A percentile compares a stretch with the other conserved stretches of the same genome.
Conservation (phyloP, 2,329 filamentous ascomycete species). For the Bimuria novae-zelandiae region DNA sequence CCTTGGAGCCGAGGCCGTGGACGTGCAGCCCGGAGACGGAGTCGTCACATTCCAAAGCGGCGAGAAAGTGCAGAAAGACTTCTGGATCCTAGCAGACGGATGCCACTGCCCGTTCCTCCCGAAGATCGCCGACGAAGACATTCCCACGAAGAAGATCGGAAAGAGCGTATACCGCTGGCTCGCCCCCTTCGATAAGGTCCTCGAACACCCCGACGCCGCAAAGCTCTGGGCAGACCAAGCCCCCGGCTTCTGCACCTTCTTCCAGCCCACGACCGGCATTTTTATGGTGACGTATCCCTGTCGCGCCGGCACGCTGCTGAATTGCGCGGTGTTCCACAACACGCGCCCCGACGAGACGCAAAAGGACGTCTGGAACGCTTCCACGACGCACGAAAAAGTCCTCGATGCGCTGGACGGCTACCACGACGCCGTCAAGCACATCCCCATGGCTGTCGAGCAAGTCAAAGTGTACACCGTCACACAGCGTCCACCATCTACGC, state of each 20-base stretch:
- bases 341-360: conserved; percentile 14
- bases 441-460: conserved; percentile 8
- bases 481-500: conserved; percentile 12
- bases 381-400: conserved; percentile 12
- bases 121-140: conserved; percentile 12
- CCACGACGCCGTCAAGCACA: conserved; percentile 4
- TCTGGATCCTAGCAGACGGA: conserved; percentile 21
- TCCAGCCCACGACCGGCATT: background rate
- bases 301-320: conserved; percentile 12
- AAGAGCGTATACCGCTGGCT: conserved; percentile 19
- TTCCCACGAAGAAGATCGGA: conserved; percentile 15
- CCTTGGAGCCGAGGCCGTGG: conserved; percentile 13
- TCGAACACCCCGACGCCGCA: conserved; percentile 6
- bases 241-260: conserved; percentile 16
- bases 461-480: conserved; percentile 21
- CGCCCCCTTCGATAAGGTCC: conserved; percentile 15
- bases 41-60: conserved; percentile 21
- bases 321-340: conserved; percentile 22
- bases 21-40: conserved; percentile 35
- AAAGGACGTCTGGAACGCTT: conserved; percentile 14
- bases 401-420: conserved; percentile 11
- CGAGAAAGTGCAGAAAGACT: conserved; percentile 13
- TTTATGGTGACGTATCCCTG: conserved; percentile 22
- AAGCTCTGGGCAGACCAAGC: conserved; percentile 9
- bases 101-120: conserved; percentile 16